Percentiles rank a stretch among this genome's conserved stretches.
phyloP scores from a whole-genome alignment of 2,329 filamentous ascomycete species.

The Neophaeococcomyces mojaviensis region DNA sequence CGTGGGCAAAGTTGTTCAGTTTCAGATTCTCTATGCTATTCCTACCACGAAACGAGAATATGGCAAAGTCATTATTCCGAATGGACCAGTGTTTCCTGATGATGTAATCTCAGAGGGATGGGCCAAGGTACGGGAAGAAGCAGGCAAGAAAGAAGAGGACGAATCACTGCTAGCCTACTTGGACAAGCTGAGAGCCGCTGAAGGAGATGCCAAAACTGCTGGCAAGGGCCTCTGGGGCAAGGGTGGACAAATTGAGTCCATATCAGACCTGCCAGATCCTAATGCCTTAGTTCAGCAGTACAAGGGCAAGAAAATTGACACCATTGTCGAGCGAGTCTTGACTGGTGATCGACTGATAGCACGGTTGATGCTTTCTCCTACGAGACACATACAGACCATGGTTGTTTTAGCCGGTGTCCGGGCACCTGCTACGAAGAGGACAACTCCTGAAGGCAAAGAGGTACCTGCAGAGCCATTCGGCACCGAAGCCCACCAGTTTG shows the following conservation, averaged over 20 bases:
- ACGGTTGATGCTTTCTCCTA: conserved; percentile 69
- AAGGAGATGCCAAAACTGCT: conserved; percentile 69
- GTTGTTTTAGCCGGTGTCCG: conserved; percentile 83
- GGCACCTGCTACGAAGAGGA: conserved; percentile 80
- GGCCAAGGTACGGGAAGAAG: conserved; percentile 89
- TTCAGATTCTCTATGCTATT: conserved; percentile 78
- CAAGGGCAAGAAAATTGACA: conserved; percentile 79
- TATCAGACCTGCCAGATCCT: conserved; percentile 71
- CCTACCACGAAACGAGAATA: conserved; percentile 69
- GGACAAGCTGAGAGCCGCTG: conserved; percentile 68
- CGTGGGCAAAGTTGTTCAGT: conserved; percentile 81
- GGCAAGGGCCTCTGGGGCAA: conserved; percentile 73
- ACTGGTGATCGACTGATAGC: conserved; percentile 85
- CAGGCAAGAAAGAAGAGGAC: conserved; percentile 80
- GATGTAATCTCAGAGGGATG: conserved; percentile 80
- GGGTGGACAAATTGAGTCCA: conserved; percentile 61
- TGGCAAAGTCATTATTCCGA: conserved; percentile 67
- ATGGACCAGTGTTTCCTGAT: conserved; percentile 72
- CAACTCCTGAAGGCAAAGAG: conserved; percentile 67
- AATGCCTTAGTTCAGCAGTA: conserved; percentile 69
- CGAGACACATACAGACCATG: conserved; percentile 82
- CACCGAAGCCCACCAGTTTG: conserved; percentile 79
- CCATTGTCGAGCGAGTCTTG: conserved; percentile 82
- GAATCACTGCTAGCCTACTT: conserved; percentile 64
- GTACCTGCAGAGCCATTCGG: conserved; percentile 84